Evolutionary conservation across 2,329 filamentous ascomycete species (phyloP), one percentile per base, ranked within the genome.

Genomic region (Mycosphaerella arachidis): DNA sequence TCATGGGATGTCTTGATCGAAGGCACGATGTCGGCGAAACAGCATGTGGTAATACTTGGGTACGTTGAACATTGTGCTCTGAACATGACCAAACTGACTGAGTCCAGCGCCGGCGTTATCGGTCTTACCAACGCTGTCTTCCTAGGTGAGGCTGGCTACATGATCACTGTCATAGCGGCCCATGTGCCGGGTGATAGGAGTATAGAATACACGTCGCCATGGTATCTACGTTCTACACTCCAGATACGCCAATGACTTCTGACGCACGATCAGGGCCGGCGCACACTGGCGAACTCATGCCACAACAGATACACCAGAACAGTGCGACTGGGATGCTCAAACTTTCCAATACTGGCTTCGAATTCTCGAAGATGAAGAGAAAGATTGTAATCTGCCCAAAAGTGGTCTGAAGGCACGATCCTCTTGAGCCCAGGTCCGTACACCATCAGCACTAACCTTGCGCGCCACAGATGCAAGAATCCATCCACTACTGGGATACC

Each of bases 281-380:
- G 79, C 76, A 1, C 76, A 80, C 56, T 81, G 78, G 78, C 73
- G 77, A 37, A 75, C 78, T 2, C 76, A 79, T 61, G 74, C 77
- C 16, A 66, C 67, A 0, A 45, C 61, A 1, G 61, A 70, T 6
- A 71, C 75, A 40, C 58, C 59, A 4, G 73, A 75, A 53, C 65
- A 73, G 48, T 70, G 73, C 48, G 67, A 66, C 27, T 81, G 78
- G 78, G 78, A 81, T 63, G 61, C 71, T 0, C 72, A 76, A 64
- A 80, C 75, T 1, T 79, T 78, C 62, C 55, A 72, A 12, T 63
- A 71, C n/a, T 81, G 77, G 78, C 67, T 71, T 31, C 56, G 66
- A 1, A 60, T 74, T 13, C 59, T 76, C 3, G 63, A 68, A 54
- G 59, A 61, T 35, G 71, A 73, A 57, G 67, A 71, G n/a, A 60